These are phyloP conservation scores for Xanthoceras sorbifolium DNA, from an alignment of 345 rosid genomes.

Conservation along the genomic window DNA sequence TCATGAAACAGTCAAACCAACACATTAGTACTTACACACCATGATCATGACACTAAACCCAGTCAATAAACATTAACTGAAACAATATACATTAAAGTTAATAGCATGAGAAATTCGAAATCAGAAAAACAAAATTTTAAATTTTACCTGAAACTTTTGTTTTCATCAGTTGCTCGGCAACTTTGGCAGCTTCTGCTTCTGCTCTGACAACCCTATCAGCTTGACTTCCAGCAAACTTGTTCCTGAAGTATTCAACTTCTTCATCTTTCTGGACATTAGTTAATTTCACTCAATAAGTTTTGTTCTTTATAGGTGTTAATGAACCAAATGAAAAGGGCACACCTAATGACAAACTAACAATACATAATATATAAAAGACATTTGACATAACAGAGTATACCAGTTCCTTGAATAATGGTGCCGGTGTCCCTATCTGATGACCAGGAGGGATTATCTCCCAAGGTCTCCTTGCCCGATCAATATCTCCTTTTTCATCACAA, in stretches of 20 bases:
- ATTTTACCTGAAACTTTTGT: constrained; percentile 62
- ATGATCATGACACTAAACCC: neutral
- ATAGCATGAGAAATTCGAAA: neutral
- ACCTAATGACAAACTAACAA: neutral
- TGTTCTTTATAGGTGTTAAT: neutral
- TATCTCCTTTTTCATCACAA: constrained; percentile 65
- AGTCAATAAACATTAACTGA: too few relatives aligned
- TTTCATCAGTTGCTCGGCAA: constrained; percentile 58
- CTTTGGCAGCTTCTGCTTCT: constrained; percentile 54
- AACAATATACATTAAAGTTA: neutral
- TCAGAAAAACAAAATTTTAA: neutral
- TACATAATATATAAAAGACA: constrained; percentile 1
- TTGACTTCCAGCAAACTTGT: constrained; percentile 86
- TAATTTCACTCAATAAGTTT: constrained; percentile 5
- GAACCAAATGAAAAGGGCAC: neutral
- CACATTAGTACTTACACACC: neutral
- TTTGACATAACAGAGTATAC: constrained; percentile 33
- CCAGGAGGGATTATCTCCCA: constrained; percentile 81
- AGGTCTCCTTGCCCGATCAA: constrained; percentile 57
- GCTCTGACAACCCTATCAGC: constrained; percentile 71
- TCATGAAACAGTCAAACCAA: neutral
- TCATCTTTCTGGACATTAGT: constrained; percentile 53
- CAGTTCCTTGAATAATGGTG: constrained; percentile 79
- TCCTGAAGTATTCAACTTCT: constrained; percentile 61
- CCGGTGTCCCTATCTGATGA: constrained; percentile 75